phyloP scores from a whole-genome alignment of 1,284 basidiomycete species.

The Fereydounia khargensis region DNA sequence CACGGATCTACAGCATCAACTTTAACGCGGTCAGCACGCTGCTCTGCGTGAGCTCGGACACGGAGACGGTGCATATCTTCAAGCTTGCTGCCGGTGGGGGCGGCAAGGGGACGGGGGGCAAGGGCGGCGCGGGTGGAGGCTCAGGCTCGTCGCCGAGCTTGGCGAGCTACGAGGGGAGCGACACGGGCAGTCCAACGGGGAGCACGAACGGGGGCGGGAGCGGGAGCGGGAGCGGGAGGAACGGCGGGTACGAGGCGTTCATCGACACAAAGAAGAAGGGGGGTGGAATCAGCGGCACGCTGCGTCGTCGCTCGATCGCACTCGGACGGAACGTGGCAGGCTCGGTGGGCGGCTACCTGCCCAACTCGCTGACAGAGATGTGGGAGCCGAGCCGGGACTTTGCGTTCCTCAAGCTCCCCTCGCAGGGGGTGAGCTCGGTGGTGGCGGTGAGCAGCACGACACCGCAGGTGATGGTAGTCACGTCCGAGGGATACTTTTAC shows the following conservation, averaged over 20 bases:
- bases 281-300: slow-evolving; percentile 13
- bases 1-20: slow-evolving; percentile 84
- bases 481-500: slow-evolving; percentile 92
- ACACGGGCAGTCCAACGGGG: slow-evolving; percentile 9
- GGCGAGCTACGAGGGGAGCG: slow-evolving; percentile 7
- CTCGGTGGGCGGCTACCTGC: slow-evolving; percentile 84
- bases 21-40: slow-evolving; percentile 83
- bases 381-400: slow-evolving; percentile 97
- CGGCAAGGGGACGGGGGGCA: too few species aligned
- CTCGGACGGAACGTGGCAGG: slow-evolving; percentile 36
- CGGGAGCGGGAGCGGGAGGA: slow-evolving; percentile 54
- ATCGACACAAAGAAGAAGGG: slow-evolving; percentile 52
- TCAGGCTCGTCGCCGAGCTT: slow-evolving; percentile 5
- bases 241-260: slow-evolving; percentile 58
- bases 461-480: slow-evolving; percentile 95
- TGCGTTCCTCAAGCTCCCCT: slow-evolving; percentile 84
- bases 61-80: slow-evolving; percentile 97
- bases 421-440: slow-evolving; percentile 64
- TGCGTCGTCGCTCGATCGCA: slow-evolving; percentile 66
- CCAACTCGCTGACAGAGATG: slow-evolving; percentile 85
- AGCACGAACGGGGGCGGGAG: slow-evolving; percentile 19
- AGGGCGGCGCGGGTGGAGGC: not conserved
- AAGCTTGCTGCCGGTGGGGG: slow-evolving; percentile 65
- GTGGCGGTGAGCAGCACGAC: slow-evolving; percentile 64
- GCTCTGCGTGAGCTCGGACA: slow-evolving; percentile 84